Percentiles rank a stretch among this genome's conserved stretches.
These are phyloP conservation scores for Fulvia fulva DNA, from an alignment of 2,329 filamentous ascomycete species.

Conservation along the genomic window DNA sequence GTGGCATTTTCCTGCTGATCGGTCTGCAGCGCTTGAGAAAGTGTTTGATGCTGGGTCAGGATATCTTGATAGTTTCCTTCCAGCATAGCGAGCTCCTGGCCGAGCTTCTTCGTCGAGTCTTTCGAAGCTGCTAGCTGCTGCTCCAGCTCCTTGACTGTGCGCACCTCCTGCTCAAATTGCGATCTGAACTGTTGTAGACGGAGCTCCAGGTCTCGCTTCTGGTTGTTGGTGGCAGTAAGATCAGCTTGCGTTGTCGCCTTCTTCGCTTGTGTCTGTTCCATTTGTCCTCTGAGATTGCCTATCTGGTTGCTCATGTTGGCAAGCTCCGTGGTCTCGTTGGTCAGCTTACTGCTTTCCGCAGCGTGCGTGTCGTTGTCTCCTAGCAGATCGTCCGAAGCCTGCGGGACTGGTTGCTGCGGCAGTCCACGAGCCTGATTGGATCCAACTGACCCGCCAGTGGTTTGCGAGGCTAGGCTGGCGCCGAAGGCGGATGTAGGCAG, in stretches of 20 bases:
- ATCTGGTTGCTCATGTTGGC: conserved; percentile 97
- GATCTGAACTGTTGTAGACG: conserved; percentile 79
- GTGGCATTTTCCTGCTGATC: conserved; percentile 85
- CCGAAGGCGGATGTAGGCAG: conserved; percentile 90
- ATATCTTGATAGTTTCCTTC: conserved; percentile 79
- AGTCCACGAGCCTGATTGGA: conserved; percentile 25
- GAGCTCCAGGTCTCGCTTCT: conserved; percentile 91
- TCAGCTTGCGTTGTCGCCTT: conserved; percentile 75
- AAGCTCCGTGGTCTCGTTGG: conserved; percentile 83
- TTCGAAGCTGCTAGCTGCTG: conserved; percentile 73
- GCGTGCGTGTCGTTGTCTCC: conserved; percentile 71
- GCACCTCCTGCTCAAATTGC: conserved; percentile 90
- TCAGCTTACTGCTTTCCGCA: conserved; percentile 82
- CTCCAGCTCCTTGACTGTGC: conserved; percentile 77
- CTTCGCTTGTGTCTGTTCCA: conserved; percentile 86
- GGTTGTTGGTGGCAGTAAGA: conserved; percentile 71
- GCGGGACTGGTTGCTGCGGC: conserved; percentile 29
- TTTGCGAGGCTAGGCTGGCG: conserved; percentile 70
- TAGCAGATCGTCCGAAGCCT: conserved; percentile 75
- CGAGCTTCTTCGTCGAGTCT: conserved; percentile 77
- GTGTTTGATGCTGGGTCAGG: conserved; percentile 74
- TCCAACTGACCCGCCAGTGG: conserved; percentile 61
- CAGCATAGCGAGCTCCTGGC: conserved; percentile 76
- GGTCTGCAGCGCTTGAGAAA: conserved; percentile 68
- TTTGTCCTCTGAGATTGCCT: conserved; percentile 82